phyloP scores from a whole-genome alignment of 371 early-diverging fungal species.

The Thermomucor indicae-seudaticae region DNA sequence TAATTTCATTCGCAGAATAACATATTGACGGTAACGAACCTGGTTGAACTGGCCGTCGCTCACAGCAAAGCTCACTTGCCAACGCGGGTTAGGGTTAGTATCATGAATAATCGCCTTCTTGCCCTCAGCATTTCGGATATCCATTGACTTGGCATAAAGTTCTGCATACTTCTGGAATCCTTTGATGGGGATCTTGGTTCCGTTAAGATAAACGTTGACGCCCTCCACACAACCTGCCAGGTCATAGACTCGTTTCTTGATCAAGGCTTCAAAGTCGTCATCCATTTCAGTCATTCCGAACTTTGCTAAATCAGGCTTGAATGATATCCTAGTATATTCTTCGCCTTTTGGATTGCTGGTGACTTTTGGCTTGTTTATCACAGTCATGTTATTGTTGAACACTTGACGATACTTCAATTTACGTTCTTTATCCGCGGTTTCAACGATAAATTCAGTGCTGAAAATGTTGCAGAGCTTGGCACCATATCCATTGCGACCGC shows the following conservation, averaged over 20 bases:
- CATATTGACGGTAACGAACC: conserved; percentile 23
- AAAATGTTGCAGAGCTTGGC: conserved; percentile 99
- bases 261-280: conserved; percentile 85
- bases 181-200: conserved; percentile 77
- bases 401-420: conserved; percentile 82
- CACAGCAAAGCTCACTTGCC: conserved; percentile 95
- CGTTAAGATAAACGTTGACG: conserved; percentile 94
- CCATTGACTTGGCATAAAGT: conserved; percentile 66
- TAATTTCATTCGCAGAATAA: neutral
- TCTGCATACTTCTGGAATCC: conserved; percentile 92
- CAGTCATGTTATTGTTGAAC: conserved; percentile 88
- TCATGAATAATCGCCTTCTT: conserved; percentile 33
- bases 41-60: conserved; percentile 98
- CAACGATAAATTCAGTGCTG: conserved; percentile 94
- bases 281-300: conserved; percentile 91
- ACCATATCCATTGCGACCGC: conserved; percentile 99
- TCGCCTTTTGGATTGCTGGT: conserved; percentile 55
- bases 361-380: conserved; percentile 72
- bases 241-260: conserved; percentile 98
- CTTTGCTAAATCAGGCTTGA: conserved; percentile 94
- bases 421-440: conserved; percentile 85
- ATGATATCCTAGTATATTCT: conserved; percentile 93
- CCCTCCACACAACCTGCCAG: conserved; percentile 91
- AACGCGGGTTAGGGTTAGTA: conserved; percentile 68
- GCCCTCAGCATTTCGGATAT: conserved; percentile 32